phyloP scores from a whole-genome alignment of 768 basidiomycete genomes.

The Hygrophoropsis aurantiaca region DNA sequence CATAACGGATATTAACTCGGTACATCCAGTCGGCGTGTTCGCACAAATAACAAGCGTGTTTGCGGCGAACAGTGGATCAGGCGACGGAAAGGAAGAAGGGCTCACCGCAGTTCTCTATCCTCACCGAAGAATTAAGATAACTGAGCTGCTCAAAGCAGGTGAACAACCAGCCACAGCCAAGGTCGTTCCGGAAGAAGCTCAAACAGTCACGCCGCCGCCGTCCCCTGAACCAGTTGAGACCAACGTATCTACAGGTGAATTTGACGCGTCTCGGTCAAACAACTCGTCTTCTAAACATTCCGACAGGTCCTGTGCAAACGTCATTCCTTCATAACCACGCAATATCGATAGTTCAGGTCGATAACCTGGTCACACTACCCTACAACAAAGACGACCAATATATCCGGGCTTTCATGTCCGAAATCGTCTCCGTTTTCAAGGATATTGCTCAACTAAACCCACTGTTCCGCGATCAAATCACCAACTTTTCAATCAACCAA shows the following conservation, averaged over 20 bases:
- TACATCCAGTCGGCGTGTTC: slow-evolving; percentile 93
- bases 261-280: background rate
- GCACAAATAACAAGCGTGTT: slow-evolving; percentile 96
- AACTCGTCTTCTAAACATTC: slow-evolving; percentile 1
- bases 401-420: slow-evolving; percentile 93
- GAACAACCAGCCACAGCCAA: slow-evolving; percentile 34
- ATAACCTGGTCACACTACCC: slow-evolving; percentile 77
- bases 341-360: slow-evolving; percentile 87
- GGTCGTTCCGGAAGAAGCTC: slow-evolving; percentile 37
- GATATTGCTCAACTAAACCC: slow-evolving; percentile 97
- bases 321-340: slow-evolving; percentile 79
- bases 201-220: slow-evolving; percentile 48
- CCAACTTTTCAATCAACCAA: slow-evolving; percentile 93
- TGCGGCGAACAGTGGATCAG: slow-evolving; percentile 51
- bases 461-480: slow-evolving; percentile 97
- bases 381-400: slow-evolving; percentile 94
- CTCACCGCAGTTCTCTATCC: slow-evolving; percentile 95
- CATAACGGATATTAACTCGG: slow-evolving; percentile 83
- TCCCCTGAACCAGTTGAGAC: slow-evolving; percentile 18
- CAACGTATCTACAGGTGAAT: slow-evolving; percentile 22
- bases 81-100: slow-evolving; percentile 77
- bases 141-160: slow-evolving; percentile 77
- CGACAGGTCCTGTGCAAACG: slow-evolving; percentile 67
- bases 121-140: slow-evolving; percentile 86
- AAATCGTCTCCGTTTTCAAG: slow-evolving; percentile 97